Conservation (phyloP, 495 filamentous ascomycete species). For the Amorphotheca resinae region DNA sequence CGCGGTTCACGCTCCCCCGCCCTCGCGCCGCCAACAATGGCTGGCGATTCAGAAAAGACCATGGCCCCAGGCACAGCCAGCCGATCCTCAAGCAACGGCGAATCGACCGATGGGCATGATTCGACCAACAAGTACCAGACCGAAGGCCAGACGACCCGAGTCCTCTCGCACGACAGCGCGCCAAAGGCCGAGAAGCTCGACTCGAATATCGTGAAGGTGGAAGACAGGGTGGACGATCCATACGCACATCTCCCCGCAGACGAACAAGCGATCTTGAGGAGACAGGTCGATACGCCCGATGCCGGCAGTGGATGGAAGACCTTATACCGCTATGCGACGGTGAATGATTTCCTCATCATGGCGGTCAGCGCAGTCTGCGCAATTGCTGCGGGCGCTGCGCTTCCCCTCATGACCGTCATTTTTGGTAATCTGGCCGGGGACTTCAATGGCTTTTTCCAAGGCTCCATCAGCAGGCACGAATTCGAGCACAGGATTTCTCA, state of each 20-base stretch:
- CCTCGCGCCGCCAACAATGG: slow-evolving; percentile 16
- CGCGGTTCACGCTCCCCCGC: neutral
- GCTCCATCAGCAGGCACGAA: slow-evolving; percentile 30
- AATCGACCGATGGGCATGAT: slow-evolving; percentile 17
- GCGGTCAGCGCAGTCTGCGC: slow-evolving; percentile 49
- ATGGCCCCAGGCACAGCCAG: neutral
- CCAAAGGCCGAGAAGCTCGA: slow-evolving; percentile 34
- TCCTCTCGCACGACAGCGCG: neutral
- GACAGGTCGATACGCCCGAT: slow-evolving; percentile 56
- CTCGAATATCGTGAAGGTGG: slow-evolving; percentile 33
- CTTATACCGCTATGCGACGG: slow-evolving; percentile 71
- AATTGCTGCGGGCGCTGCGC: slow-evolving; percentile 65
- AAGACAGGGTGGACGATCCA: slow-evolving; percentile 35
- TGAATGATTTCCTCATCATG: slow-evolving; percentile 62
- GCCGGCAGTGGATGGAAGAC: slow-evolving; percentile 51
- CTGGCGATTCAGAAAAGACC: slow-evolving; percentile 19
- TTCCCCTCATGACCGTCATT: slow-evolving; percentile 82
- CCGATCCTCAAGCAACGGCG: slow-evolving; percentile 11
- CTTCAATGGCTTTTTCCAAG: slow-evolving; percentile 52
- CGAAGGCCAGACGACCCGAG: neutral
- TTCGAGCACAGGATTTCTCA: slow-evolving; percentile 49
- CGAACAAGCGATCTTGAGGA: slow-evolving; percentile 54
- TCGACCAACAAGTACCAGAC: slow-evolving; percentile 8
- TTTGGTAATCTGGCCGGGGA: slow-evolving; percentile 64
- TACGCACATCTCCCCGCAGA: slow-evolving; percentile 43